Evolutionary conservation across 306 rosid genomes (phyloP), one percentile per base, ranked within the genome.

Genomic region (Styphnolobium japonicum): DNA sequence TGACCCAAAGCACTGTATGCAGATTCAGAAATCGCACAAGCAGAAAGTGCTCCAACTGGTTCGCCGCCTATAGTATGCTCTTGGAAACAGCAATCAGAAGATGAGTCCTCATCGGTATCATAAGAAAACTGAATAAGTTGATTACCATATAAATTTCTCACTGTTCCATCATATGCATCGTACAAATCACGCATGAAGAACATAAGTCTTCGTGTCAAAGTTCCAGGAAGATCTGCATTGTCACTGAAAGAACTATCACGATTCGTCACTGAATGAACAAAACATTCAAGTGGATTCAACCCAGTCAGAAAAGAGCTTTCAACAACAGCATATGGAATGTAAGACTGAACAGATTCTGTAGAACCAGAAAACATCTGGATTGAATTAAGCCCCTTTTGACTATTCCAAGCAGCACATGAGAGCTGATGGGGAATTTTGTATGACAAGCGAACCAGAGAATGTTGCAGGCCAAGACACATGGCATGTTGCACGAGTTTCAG

Each of bases 1-100:
- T 96, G 99, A 80, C 91, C 94, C 88, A 96, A 85, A 77, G 99
- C 99, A 67, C 99, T 90, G 84, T 93, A 96, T 57, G 98, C 99
- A 81, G 99, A 94, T 87, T 96, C 99, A 43, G 99, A 96, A 36
- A 96, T 66, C 2, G 99, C 99, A 78, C 94, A 96, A 57, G 97
- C 96, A 64, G 99, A 87, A 85, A 96, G 88, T 49, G 92, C 88
- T 75, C 99, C 99, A 45, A 90, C 96, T 63, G 99, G 96, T 34
- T 93, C 86, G 10, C 98, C 92, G 21, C 90, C 97, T 16, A 81
- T 48, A 18, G 75, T 42, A 27, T 81, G 68, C 39, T 81, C 79
- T 62, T 55, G 71, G 56, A 49, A 53, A 77, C 51, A 40, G 72
- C 61, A 39, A 56, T 75, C 46, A 42, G 79, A 53, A 39, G 86